phyloP scores from a whole-genome alignment of 1,284 basidiomycete genomes.

The Pseudozyma hubeiensis region DNA sequence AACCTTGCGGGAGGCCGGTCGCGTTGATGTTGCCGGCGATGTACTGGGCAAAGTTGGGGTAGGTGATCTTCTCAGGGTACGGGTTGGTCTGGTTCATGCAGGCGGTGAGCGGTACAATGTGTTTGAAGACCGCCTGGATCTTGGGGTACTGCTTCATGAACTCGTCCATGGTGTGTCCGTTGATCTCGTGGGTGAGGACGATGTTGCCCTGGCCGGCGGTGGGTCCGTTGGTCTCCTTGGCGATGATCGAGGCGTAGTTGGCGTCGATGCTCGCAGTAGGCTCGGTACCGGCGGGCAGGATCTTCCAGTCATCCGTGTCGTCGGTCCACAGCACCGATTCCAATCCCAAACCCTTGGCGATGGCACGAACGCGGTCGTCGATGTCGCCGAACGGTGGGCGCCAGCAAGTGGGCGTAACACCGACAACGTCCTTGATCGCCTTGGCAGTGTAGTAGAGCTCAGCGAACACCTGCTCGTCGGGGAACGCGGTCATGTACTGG shows the following conservation, averaged over 20 bases:
- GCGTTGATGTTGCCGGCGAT: slow-evolving; percentile 56
- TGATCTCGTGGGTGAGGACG: slow-evolving; percentile 67
- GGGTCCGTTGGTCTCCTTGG: slow-evolving; percentile 67
- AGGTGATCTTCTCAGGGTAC: slow-evolving; percentile 70
- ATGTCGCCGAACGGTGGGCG: slow-evolving; percentile 72
- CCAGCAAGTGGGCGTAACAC: slow-evolving; percentile 72
- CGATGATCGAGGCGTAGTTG: slow-evolving; percentile 71
- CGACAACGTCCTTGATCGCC: slow-evolving; percentile 72
- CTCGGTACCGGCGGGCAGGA: slow-evolving; percentile 63
- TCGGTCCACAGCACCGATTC: slow-evolving; percentile 72
- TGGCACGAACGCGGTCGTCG: slow-evolving; percentile 73
- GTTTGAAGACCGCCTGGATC: slow-evolving; percentile 59
- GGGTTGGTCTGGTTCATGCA: slow-evolving; percentile 68
- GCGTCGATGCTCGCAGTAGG: slow-evolving; percentile 67
- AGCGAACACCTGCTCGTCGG: slow-evolving; percentile 72
- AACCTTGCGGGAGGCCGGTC: slow-evolving; percentile 49
- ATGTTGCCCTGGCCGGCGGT: slow-evolving; percentile 69
- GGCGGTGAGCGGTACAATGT: slow-evolving; percentile 65
- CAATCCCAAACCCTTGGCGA: slow-evolving; percentile 72
- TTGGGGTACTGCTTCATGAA: slow-evolving; percentile 60
- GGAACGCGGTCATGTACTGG: slow-evolving; percentile 72
- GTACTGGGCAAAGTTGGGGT: slow-evolving; percentile 63
- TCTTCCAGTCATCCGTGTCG: slow-evolving; percentile 71
- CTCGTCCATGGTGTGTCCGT: slow-evolving; percentile 61
- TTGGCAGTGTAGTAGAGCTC: slow-evolving; percentile 73